Evolutionary conservation across 2,329 filamentous ascomycete genomes (phyloP).

Genomic region (Trichothecium sympodiale): DNA sequence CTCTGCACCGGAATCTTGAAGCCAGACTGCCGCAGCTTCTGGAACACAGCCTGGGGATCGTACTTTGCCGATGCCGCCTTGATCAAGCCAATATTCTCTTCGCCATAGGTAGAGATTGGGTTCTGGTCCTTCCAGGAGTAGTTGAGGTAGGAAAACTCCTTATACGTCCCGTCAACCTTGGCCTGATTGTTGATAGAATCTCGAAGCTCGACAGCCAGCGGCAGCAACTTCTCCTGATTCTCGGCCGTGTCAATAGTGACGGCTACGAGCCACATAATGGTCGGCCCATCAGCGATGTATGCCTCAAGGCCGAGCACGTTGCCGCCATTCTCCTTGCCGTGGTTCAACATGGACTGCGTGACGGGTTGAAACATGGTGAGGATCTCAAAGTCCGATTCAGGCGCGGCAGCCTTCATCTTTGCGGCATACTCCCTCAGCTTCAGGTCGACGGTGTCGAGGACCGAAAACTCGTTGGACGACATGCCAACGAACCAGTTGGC

Average conservation of each 20-base stretch:
- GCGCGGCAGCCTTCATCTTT: constrained; percentile 15
- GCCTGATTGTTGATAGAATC: constrained; percentile 14
- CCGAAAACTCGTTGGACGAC: constrained; percentile 14
- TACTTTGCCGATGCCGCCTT: constrained; percentile 18
- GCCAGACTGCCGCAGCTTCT: constrained; percentile 15
- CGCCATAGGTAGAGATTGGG: constrained; percentile 24
- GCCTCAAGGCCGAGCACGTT: constrained; percentile 21
- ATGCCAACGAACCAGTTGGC: constrained; percentile 22
- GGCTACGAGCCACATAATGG: constrained; percentile 23
- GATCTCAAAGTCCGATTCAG: constrained; percentile 13
- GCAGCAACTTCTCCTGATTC: constrained; percentile 19
- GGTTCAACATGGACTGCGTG: constrained; percentile 14
- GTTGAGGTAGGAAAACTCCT: constrained; percentile 29
- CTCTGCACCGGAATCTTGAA: constrained; percentile 10
- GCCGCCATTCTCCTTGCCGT: constrained; percentile 13
- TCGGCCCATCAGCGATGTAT: constrained; percentile 17
- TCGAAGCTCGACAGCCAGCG: constrained; percentile 14
- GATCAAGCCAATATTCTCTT: constrained; percentile 19
- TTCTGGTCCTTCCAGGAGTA: constrained; percentile 28
- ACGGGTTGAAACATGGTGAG: constrained; percentile 21
- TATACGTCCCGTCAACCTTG: constrained; percentile 14
- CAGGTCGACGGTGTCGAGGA: constrained; percentile 19
- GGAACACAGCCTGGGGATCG: constrained; percentile 18
- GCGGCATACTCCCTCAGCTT: constrained; percentile 15
- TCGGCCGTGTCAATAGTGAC: constrained; percentile 27